phyloP scores from a whole-genome alignment of 2,329 filamentous ascomycete genomes.

The Diaporthe citrichinensis region DNA sequence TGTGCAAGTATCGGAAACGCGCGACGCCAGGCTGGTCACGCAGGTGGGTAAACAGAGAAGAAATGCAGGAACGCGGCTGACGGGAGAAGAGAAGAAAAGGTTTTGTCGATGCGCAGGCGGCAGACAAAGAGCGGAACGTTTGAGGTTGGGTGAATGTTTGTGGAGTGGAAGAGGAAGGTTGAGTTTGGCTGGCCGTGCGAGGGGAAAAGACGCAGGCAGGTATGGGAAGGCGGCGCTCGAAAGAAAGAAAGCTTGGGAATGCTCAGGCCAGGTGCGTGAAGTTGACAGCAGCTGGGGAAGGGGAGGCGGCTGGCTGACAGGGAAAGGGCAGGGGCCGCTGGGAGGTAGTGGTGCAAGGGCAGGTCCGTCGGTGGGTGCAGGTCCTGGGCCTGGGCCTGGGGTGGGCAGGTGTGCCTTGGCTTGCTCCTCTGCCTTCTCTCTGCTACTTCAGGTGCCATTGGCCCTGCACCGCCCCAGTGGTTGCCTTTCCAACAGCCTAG shows the following conservation, averaged over 20 bases:
- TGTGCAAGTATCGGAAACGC: slow-evolving; percentile 42
- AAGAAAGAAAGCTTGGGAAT: slow-evolving; percentile 41
- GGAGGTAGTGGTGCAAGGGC: slow-evolving; percentile 2
- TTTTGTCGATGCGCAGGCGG: slow-evolving; percentile 26
- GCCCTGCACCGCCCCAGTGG: slow-evolving; percentile 42
- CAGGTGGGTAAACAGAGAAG: slow-evolving; percentile 36
- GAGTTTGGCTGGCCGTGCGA: slow-evolving; percentile 27
- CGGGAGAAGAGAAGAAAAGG: slow-evolving; percentile 9
- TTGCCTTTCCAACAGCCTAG: slow-evolving; percentile 31
- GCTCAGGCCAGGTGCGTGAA: slow-evolving; percentile 39
- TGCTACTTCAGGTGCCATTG: background rate
- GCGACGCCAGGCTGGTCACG: slow-evolving; percentile 41
- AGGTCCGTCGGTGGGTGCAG: background rate
- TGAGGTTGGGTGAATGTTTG: slow-evolving; percentile 1
- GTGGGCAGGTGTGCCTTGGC: background rate
- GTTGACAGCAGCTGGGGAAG: slow-evolving; percentile 43
- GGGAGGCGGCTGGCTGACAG: background rate
- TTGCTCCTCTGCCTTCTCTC: background rate
- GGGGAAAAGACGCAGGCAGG: slow-evolving; percentile 29
- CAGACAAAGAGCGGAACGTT: slow-evolving; percentile 25
- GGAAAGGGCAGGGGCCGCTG: slow-evolving; percentile 14
- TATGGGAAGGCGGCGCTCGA: slow-evolving; percentile 36
- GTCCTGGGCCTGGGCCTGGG: background rate
- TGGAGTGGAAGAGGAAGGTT: slow-evolving; percentile 21
- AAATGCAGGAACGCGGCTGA: slow-evolving; percentile 13